A percentile compares a stretch with the other conserved stretches of the same genome.
Evolutionary conservation across 768 basidiomycete genomes (phyloP).

Genomic region (Tylopilus felleus): DNA sequence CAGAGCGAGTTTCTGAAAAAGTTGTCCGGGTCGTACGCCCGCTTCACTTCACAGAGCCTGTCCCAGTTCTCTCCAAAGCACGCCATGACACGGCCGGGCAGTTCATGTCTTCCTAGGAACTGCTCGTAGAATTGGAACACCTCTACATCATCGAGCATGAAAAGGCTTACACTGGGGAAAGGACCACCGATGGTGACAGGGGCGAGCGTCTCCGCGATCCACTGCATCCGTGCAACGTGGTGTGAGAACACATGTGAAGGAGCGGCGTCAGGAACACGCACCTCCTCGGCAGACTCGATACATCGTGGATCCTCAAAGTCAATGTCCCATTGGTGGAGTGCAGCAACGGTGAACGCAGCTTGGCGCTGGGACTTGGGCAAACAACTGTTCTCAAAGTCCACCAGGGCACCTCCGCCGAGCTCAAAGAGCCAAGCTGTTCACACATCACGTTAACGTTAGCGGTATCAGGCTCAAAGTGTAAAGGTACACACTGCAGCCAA

Average conservation of each 20-base stretch:
- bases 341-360: conserved; percentile 81
- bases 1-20: conserved; percentile 79
- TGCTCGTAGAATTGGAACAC: conserved; percentile 32
- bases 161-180: conserved; percentile 69
- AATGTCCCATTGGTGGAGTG: conserved; percentile 92
- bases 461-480: not conserved
- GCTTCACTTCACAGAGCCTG: conserved; percentile 68
- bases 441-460: not conserved
- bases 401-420: conserved; percentile 76
- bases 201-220: conserved; percentile 74
- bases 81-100: conserved; percentile 55
- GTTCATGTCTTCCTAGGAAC: conserved; percentile 76
- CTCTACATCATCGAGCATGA: conserved; percentile 15
- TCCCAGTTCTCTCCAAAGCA: conserved; percentile 77
- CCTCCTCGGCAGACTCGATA: conserved; percentile 77
- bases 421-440: conserved; percentile 86
- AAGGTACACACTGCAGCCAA: conserved; percentile 79
- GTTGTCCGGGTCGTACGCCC: conserved; percentile 70
- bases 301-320: conserved; percentile 78
- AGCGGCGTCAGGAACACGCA: conserved; percentile 34
- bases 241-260: conserved; percentile 6
- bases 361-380: conserved; percentile 77
- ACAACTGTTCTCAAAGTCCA: conserved; percentile 69
- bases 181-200: conserved; percentile 76
- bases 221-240: conserved; percentile 39